Base-by-base conservation (phyloP, 176 grass and related monocot genomes). In the Tuctoria greenei region DNA sequence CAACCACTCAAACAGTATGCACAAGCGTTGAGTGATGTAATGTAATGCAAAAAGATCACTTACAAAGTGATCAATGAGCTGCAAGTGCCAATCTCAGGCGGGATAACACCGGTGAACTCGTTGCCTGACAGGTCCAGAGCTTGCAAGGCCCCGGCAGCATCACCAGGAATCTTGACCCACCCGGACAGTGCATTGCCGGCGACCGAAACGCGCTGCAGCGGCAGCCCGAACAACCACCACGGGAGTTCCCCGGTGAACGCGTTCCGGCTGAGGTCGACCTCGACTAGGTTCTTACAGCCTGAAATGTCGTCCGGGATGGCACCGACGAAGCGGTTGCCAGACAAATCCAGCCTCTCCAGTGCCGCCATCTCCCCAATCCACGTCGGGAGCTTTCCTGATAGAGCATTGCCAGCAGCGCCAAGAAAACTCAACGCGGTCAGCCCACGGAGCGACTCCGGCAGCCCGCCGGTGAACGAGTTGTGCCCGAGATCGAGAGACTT, bases 321-420 rank as follows among this genome's bases (percentile, higher is more conserved):
- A 8, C 89, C 84, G n/a, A 77, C 66, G 66, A 96, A 89, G 31
- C 27, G 66, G 44, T 92, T 96, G 51, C 66, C 65, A 4, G 93
- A 96, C 78, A 96, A 85, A 85, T 96, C 81, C 50, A 96, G 77
- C 38, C 59, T 80, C 74, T 85, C 78, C 14, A 96, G 72, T 63
- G 46, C 86, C 70, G 61, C 66, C 93, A 96, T 78, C 47, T 88
- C 89, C 38, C 89, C 93, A 69, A 96, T 89, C 93, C 89, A 96
- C 61, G 38, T 66, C 21, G 87, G 93, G 64, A 92, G 64, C 14
- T 78, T 54, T 6, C 89, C 93, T 24, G 42, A 71, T 5, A 96
- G 81, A 3, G 64, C 81, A 73, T 92, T 96, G 38, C 74, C 83
- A 4, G 66, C 69, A 35, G 83, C 82, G 34, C 74, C 80, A 63